Evolutionary conservation across 1,284 basidiomycete species (phyloP), one percentile per base, ranked within the genome.

Genomic region (Vanrija humicola): DNA sequence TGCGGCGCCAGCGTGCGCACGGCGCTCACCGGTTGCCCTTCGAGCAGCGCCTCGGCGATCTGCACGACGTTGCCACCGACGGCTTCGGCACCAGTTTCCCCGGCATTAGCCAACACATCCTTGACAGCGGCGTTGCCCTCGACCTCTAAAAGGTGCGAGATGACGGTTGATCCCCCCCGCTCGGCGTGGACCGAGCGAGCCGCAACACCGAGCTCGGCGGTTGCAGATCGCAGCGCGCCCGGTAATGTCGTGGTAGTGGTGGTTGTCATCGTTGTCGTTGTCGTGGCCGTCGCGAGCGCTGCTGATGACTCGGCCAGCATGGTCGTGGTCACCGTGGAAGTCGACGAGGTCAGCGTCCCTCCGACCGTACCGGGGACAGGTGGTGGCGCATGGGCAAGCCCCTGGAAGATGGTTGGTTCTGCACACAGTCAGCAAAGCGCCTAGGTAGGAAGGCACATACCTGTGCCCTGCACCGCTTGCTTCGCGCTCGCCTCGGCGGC

Each of bases 1-100:
- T 34, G 34, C 34, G 4, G 34, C 10, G 34, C 34, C 9, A 34
- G 34, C 10, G 10, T 12, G 34, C 34, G 34, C 34, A 34, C 12
- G 2, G 21, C 21, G 34, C 34, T 34, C 34, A 14, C 10, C 9
- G 34, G 34, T 38, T 49, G 43, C 23, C 58, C 61, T 42, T 60
- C 59, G 26, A 63, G 50, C 10, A 72, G 19, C 3, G 38, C 49
- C 50, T 67, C 64, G 6, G 60, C 66, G 3, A 66, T 44, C 28
- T 71, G 65, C 3, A 50, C 58, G 25, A 68, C 46, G 48, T 69
- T 52, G 26, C 68, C 67, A 43, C 65, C 50, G 38, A 69, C 60
- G 28, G 67, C 65, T 58, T 73, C 69, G 7, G 62, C 53, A 0
- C 73, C 73, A 3, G 73, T 73, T 59, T 75, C 70, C 15, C 56